A percentile compares a stretch with the other conserved stretches of the same genome.
Conservation (phyloP, 352 stramenopile genomes). For the Phytophthora citrophthora region DNA sequence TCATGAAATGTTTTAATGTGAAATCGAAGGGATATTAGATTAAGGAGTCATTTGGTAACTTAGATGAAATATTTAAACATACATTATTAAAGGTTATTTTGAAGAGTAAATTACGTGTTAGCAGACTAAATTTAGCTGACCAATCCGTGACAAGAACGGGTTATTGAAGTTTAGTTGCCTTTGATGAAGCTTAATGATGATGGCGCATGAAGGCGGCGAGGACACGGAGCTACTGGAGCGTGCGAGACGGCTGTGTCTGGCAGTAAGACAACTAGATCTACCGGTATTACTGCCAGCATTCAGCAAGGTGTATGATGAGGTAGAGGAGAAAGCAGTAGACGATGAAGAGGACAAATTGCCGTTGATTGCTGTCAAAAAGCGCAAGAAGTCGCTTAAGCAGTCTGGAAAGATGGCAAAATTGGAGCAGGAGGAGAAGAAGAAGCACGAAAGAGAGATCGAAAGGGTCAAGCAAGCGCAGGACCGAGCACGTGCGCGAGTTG, state of each 20-base stretch:
- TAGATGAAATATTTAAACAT: too few relatives aligned
- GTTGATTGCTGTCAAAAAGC: not conserved
- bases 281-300: not conserved
- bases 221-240: constrained; percentile 51
- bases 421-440: constrained; percentile 25
- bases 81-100: too few relatives aligned
- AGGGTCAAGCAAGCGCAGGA: constrained; percentile 68
- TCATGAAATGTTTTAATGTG: too few relatives aligned
- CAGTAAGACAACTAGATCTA: constrained; percentile 25
- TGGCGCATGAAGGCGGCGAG: not conserved
- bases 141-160: constrained; percentile 9
- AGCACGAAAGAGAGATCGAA: constrained; percentile 32
- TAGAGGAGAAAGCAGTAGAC: not conserved
- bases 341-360: constrained; percentile 3
- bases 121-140: not conserved
- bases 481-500: constrained; percentile 54
- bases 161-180: constrained; percentile 16
- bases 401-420: constrained; percentile 11
- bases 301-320: not conserved
- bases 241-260: constrained; percentile 45
- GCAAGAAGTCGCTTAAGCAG: constrained; percentile 3
- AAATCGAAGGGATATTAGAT: too few relatives aligned
- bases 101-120: too few relatives aligned
- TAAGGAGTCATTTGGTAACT: too few relatives aligned
- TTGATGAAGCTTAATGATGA: not conserved